Percentiles rank a stretch among this genome's conserved stretches.
These are phyloP conservation scores for Dactylellina haptotyla DNA, from an alignment of 2,329 filamentous ascomycete species.

Conservation along the genomic window DNA sequence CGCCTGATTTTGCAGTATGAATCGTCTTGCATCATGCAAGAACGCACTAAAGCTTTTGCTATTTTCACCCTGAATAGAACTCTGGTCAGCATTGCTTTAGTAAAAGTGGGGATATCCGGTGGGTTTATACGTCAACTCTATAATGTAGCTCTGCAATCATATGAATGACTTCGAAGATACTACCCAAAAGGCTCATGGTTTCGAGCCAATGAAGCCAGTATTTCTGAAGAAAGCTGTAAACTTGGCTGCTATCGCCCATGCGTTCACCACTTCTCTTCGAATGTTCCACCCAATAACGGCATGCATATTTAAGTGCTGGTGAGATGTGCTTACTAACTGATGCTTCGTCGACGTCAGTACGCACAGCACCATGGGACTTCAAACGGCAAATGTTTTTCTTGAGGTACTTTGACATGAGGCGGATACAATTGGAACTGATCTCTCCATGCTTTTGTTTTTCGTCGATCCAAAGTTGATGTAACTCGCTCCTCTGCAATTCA, in stretches of 20 bases:
- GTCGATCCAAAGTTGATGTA: conserved; percentile 1
- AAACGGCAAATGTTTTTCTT: not conserved
- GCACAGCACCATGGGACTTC: not conserved
- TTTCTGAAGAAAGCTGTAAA: conserved; percentile 59
- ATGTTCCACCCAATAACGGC: conserved; percentile 61
- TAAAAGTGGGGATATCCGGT: not conserved
- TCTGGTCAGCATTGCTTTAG: not conserved
- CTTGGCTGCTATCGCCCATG: conserved; percentile 58
- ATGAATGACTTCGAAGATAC: conserved; percentile 51
- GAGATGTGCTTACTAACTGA: not conserved
- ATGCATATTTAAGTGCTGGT: conserved; percentile 58
- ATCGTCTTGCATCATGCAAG: conserved; percentile 21
- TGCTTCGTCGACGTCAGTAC: not conserved
- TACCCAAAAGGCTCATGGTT: conserved; percentile 59
- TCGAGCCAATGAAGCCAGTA: conserved; percentile 62
- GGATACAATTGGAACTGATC: not conserved
- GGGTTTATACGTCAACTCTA: conserved; percentile 10
- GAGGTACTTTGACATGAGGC: not conserved
- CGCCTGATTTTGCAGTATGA: conserved; percentile 8
- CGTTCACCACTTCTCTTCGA: conserved; percentile 57
- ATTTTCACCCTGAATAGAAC: not conserved
- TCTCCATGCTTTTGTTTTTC: not conserved
- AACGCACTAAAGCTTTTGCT: not conserved
- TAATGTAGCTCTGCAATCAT: conserved; percentile 20
- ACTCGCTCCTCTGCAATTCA: not conserved